Conservation (phyloP, 1,139 yeast species). For the Citeromyces hawaiiensis region DNA sequence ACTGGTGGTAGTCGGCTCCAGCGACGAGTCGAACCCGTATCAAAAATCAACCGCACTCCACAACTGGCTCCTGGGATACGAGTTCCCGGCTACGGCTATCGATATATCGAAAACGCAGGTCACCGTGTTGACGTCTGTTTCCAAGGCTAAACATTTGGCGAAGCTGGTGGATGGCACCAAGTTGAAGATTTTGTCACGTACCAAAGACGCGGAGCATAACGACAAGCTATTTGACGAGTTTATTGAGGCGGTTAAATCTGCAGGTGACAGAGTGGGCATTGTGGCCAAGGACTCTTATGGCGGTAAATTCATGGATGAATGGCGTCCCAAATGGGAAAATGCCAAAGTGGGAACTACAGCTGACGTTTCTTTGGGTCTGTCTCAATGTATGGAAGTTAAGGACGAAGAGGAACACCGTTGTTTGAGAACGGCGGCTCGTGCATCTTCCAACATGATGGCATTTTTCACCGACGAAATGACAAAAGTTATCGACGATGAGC, state of each 20-base stretch:
- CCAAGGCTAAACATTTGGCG: conserved; percentile 73
- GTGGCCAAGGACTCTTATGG: no score
- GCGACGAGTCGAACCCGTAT: conserved; percentile 82
- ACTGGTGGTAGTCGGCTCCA: conserved; percentile 65
- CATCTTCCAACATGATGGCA: no score
- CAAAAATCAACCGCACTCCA: conserved; percentile 82
- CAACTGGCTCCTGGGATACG: conserved; percentile 89
- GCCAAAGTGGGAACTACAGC: no score
- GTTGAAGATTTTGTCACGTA: conserved; percentile 64
- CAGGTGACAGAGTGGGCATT: conserved; percentile 42
- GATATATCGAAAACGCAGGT: conserved; percentile 49
- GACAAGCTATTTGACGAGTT: conserved; percentile 51
- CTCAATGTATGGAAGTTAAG: no score
- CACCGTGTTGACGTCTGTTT: conserved; percentile 65
- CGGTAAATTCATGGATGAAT: no score
- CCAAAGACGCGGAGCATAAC: conserved; percentile 72
- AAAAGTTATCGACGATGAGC: no score
- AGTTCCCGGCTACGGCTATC: conserved; percentile 82
- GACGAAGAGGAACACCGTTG: no score
- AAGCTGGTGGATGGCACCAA: conserved; percentile 29
- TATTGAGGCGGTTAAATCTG: conserved; percentile 30
- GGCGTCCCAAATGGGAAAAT: no score
- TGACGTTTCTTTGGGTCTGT: no score
- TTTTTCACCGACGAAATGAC: no score
- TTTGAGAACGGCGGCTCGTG: no score